These are phyloP conservation scores for Caryocar brasiliense DNA, from an alignment of 441 rosid genomes.

Conservation along the genomic window DNA sequence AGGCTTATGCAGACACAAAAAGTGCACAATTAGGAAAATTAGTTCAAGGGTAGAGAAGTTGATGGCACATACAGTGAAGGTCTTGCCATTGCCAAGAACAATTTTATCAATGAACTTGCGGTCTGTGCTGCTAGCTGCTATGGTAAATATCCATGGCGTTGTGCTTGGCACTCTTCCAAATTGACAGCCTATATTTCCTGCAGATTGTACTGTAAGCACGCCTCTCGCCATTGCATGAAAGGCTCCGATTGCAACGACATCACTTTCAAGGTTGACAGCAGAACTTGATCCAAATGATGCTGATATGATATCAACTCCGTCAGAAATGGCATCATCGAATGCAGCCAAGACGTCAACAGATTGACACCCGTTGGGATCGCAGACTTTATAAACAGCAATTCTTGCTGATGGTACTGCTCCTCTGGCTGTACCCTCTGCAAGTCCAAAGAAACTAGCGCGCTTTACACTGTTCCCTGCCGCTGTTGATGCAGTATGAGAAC, in stretches of 20 bases:
- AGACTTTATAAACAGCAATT: constrained; percentile 28
- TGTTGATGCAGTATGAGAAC: constrained; percentile 34
- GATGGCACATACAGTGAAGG: constrained; percentile 22
- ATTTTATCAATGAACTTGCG: constrained; percentile 30
- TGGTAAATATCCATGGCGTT: constrained; percentile 44
- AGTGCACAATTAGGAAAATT: background rate
- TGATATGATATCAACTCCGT: constrained; percentile 38
- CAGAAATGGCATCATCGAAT: constrained; percentile 47
- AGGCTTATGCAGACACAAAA: background rate
- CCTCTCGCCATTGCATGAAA: constrained; percentile 37
- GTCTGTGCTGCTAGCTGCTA: constrained; percentile 44
- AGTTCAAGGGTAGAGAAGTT: background rate
- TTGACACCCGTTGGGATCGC: constrained; percentile 9
- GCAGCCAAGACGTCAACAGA: constrained; percentile 18
- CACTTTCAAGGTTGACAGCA: background rate
- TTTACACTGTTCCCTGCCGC: constrained; percentile 21
- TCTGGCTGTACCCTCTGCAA: constrained; percentile 23
- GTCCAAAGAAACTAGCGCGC: constrained; percentile 16
- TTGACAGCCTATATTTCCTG: constrained; percentile 32
- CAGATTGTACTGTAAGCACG: constrained; percentile 28
- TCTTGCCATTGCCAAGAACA: constrained; percentile 31
- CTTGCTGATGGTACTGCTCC: constrained; percentile 30
- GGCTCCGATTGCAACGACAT: constrained; percentile 30
- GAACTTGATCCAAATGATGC: constrained; percentile 17
- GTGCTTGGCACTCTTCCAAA: constrained; percentile 9